These are phyloP conservation scores for Phaeosphaeriaceae sp. DNA, from an alignment of 2,329 filamentous ascomycete species.

Conservation along the genomic window DNA sequence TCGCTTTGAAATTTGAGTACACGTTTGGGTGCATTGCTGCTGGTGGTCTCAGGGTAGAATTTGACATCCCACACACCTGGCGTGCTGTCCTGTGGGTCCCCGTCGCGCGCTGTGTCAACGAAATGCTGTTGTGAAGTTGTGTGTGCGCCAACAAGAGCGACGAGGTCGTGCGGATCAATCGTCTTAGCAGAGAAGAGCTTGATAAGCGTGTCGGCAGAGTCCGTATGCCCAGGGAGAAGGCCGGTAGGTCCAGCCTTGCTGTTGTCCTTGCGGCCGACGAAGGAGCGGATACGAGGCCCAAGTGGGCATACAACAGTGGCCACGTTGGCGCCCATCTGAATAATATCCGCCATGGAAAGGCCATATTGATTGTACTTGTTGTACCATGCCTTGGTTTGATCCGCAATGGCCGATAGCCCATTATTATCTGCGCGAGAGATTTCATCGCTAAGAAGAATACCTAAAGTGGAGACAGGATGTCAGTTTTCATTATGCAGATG, in stretches of 20 bases:
- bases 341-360: constrained; percentile 48
- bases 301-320: constrained; percentile 49
- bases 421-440: constrained; percentile 38
- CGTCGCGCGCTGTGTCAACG: constrained; percentile 37
- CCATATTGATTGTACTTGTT: constrained; percentile 43
- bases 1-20: constrained; percentile 49
- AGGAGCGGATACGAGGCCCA: constrained; percentile 47
- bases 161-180: constrained; percentile 46
- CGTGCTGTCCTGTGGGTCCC: constrained; percentile 46
- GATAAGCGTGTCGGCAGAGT: constrained; percentile 43
- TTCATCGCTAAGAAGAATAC: constrained; percentile 38
- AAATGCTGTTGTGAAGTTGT: constrained; percentile 48
- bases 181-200: constrained; percentile 49
- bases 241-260: constrained; percentile 41
- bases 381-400: constrained; percentile 40
- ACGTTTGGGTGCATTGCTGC: constrained; percentile 31
- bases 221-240: constrained; percentile 42
- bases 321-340: constrained; percentile 48
- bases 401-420: constrained; percentile 33
- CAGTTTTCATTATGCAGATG: not conserved
- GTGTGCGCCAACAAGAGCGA: constrained; percentile 48
- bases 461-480: not conserved
- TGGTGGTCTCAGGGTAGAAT: constrained; percentile 44
- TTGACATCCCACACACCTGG: constrained; percentile 48
- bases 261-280: constrained; percentile 49